phyloP scores from a whole-genome alignment of 495 filamentous ascomycete species.

The Tuber calosporum region DNA sequence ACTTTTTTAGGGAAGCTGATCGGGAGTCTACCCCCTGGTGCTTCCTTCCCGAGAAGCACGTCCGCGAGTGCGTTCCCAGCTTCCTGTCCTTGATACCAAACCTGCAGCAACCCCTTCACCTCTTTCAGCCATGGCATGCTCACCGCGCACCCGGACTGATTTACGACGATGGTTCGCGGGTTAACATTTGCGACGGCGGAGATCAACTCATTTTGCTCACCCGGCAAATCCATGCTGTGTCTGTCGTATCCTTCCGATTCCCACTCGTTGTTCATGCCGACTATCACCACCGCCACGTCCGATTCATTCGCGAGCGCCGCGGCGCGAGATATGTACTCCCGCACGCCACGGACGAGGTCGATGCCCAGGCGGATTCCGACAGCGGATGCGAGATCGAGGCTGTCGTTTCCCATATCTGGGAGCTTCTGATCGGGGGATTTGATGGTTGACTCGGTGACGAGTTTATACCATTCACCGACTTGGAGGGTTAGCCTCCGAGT shows the following conservation, averaged over 20 bases:
- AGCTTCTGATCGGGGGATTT: constrained; percentile 49
- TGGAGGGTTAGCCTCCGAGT: constrained; percentile 49
- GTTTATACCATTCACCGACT: constrained; percentile 47
- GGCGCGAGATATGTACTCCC: constrained; percentile 14
- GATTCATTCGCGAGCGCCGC: constrained; percentile 30
- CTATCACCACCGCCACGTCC: constrained; percentile 68
- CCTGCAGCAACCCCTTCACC: constrained; percentile 60
- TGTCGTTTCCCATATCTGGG: constrained; percentile 48
- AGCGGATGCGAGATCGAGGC: constrained; percentile 17
- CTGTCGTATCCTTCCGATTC: constrained; percentile 79
- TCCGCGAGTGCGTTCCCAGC: constrained; percentile 57
- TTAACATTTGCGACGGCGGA: constrained; percentile 61
- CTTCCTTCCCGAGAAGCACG: constrained; percentile 51
- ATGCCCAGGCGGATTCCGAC: constrained; percentile 16
- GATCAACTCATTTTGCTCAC: constrained; percentile 65
- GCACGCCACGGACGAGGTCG: not conserved
- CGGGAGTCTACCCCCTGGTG: constrained; percentile 51
- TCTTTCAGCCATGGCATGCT: constrained; percentile 70
- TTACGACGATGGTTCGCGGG: constrained; percentile 65
- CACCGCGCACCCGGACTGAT: constrained; percentile 75
- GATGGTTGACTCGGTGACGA: constrained; percentile 53
- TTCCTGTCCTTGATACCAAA: constrained; percentile 63
- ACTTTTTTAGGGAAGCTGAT: constrained; percentile 51
- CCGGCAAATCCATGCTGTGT: constrained; percentile 68
- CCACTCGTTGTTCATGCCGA: constrained; percentile 78